Evolutionary conservation across 192 early-diverging fungal species (phyloP).

Genomic region (Backusella australiensis): DNA sequence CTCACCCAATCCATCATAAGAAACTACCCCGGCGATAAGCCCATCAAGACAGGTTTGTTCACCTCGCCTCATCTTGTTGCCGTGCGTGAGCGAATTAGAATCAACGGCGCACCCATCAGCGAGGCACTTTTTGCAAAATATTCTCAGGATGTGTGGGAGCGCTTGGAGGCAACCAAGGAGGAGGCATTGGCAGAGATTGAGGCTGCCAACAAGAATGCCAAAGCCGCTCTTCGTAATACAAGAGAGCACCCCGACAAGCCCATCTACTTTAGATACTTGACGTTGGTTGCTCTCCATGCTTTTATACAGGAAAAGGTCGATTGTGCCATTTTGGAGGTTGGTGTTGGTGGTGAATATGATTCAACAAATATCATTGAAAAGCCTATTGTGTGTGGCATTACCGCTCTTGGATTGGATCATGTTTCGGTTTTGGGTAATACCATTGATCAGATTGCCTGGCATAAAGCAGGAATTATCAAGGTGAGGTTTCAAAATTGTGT

Average conservation of each 20-base stretch:
- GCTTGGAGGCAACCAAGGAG: slow-evolving; percentile 56
- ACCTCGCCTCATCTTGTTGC: slow-evolving; percentile 93
- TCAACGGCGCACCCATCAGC: slow-evolving; percentile 81
- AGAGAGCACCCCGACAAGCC: slow-evolving; percentile 51
- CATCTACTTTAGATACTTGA: slow-evolving; percentile 90
- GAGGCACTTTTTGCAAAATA: slow-evolving; percentile 78
- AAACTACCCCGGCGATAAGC: slow-evolving; percentile 25
- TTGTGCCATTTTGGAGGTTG: slow-evolving; percentile 79
- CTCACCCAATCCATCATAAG: slow-evolving; percentile 79
- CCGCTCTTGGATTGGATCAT: slow-evolving; percentile 81
- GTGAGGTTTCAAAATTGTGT: slow-evolving; percentile 13
- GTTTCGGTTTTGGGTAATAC: slow-evolving; percentile 68
- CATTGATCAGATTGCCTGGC: slow-evolving; percentile 75
- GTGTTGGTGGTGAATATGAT: slow-evolving; percentile 84
- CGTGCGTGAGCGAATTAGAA: slow-evolving; percentile 91
- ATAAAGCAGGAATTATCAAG: slow-evolving; percentile 87
- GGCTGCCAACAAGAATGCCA: neutral
- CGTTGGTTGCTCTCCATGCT: slow-evolving; percentile 84
- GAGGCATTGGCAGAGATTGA: slow-evolving; percentile 14
- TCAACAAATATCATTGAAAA: slow-evolving; percentile 74
- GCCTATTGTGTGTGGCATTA: slow-evolving; percentile 78
- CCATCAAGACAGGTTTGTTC: slow-evolving; percentile 71
- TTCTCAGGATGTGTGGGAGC: slow-evolving; percentile 85
- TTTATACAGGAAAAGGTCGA: slow-evolving; percentile 85
- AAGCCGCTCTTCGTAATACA: slow-evolving; percentile 6